These are phyloP conservation scores for Suillus occidentalis DNA, from an alignment of 768 basidiomycete genomes.

Conservation along the genomic window DNA sequence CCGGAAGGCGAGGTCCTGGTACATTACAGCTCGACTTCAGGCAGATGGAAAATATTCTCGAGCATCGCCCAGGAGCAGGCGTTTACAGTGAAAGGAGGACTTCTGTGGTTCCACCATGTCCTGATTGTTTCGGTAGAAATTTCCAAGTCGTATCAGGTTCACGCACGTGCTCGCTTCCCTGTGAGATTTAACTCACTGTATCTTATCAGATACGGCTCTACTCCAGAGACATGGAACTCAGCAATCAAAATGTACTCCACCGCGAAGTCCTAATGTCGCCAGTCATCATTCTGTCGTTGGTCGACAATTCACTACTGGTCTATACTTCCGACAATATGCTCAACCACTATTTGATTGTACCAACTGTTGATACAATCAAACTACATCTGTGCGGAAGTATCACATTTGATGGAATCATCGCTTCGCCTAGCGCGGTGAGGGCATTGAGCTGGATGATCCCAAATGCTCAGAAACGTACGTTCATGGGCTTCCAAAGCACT, in stretches of 20 bases:
- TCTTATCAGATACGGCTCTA: slow-evolving; percentile 79
- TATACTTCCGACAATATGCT: slow-evolving; percentile 95
- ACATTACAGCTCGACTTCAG: slow-evolving; percentile 93
- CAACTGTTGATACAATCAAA: slow-evolving; percentile 79
- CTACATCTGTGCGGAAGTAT: slow-evolving; percentile 94
- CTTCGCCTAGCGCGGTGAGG: slow-evolving; percentile 78
- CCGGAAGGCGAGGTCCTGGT: slow-evolving; percentile 86
- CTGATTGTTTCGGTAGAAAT: slow-evolving; percentile 88
- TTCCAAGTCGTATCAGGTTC: slow-evolving; percentile 73
- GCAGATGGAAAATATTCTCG: slow-evolving; percentile 91
- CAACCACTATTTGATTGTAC: slow-evolving; percentile 88
- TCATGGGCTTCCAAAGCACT: slow-evolving; percentile 2
- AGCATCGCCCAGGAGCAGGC: slow-evolving; percentile 82
- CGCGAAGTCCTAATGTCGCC: slow-evolving; percentile 74
- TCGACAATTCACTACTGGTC: slow-evolving; percentile 92
- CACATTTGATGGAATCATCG: slow-evolving; percentile 87
- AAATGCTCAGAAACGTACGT: slow-evolving; percentile 84
- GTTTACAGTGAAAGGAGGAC: slow-evolving; percentile 84
- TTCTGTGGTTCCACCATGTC: slow-evolving; percentile 97
- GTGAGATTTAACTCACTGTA: slow-evolving; percentile 5
- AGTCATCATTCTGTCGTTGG: slow-evolving; percentile 83
- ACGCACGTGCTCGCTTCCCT: slow-evolving; percentile 17
- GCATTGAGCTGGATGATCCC: slow-evolving; percentile 98
- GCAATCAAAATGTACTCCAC: slow-evolving; percentile 80
- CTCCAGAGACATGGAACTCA: slow-evolving; percentile 87